Base-by-base conservation (phyloP, 192 early-diverging fungal species). In the Coemansia sp. region DNA sequence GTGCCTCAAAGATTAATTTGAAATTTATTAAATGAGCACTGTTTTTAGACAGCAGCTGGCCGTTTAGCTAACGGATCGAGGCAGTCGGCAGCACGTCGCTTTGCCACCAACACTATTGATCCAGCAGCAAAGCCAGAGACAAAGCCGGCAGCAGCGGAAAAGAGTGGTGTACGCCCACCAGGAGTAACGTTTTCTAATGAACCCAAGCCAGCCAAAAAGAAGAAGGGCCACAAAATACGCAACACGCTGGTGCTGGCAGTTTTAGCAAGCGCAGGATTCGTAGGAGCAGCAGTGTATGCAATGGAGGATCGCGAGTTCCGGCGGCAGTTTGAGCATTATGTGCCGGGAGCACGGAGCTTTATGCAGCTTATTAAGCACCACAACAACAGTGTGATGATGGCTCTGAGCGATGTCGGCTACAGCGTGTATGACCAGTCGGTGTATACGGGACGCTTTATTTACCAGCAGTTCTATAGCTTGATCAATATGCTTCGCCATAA, bases 331-430 rank as follows among this genome's bases (percentile, higher is more conserved):
- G 80, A 78, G 23, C 63, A 72, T 15, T 71, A 79, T 53, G 77
- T 88, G 36, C 86, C 84, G 42, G 83, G 83, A 8, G 85, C 72
- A 39, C 55, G 73, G 31, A 63, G 68, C 47, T 65, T 82, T 35
- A 68, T 84, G 51, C 68, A 78, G 45, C 80, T 80, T 53, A 72
- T 80, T 20, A 65, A 76, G 31, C 68, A 82, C 53, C 57, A 82
- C 26, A 58, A 80, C 18, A 72, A 71, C 36, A 82, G 78, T 57
- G 59, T 78, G 19, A 46, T 58, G 12, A 62, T 74, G 61, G 61
- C 67, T 8, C 20, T 59, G 53, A 77, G 81, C 56, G 74, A 87
- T 37, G 80, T 87, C 33, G 81, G 86, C 14, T 80, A 68, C 44
- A 71, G 82, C 26, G 82, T 82, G 21, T 83, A 84, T 43, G 77